Evolutionary conservation across 148 eudicot species (phyloP), one percentile per base, ranked within the genome.

Genomic region (Cornus kousa): DNA sequence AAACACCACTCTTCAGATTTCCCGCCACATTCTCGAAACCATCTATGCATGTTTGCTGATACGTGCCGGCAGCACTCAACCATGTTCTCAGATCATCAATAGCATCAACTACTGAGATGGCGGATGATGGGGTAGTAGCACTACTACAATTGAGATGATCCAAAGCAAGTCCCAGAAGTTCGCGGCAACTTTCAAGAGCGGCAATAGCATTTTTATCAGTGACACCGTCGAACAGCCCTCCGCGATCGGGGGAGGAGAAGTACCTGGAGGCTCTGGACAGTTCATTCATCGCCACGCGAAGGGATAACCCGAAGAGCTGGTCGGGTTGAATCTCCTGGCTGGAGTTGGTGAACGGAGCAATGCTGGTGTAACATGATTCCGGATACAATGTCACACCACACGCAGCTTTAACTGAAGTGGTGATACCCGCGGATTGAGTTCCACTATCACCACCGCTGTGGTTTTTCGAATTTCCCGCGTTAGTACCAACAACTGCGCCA

Each of bases 31-130:
- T 62, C 3, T 67, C 75, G 13, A 87, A 65, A 4, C 84, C 85
- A 37, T 87, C 87, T 4, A 85, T 67, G 71, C 90, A 87, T 2
- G 90, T 87, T 14, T 85, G 77, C 48, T 82, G 87, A 71, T 82
- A 87, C 23, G 90, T 87, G 19, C 78, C 86, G 2, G 87, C 85
- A 7, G 90, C 73, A 48, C 90, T 87, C 28, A 87, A 60, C 90
- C 90, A 87, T 43, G 90, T 87, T 60, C 68, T 66, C 3, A 85
- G 32, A 80, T 87, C 90, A n/a, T 80, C 86, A 8, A 83, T 55
- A 2, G 78, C 82, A 1, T 72, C 74, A 1, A 32, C 64, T 1
- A 77, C 32, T 2, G 73, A 65, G 31, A 31, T 17, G 22, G 1
- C 35, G 10, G 5, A 12, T 17, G 3, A 33, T 28, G 20, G 75